These are phyloP conservation scores for Trichosporon faecale DNA, from an alignment of 1,284 basidiomycete genomes.

Conservation along the genomic window DNA sequence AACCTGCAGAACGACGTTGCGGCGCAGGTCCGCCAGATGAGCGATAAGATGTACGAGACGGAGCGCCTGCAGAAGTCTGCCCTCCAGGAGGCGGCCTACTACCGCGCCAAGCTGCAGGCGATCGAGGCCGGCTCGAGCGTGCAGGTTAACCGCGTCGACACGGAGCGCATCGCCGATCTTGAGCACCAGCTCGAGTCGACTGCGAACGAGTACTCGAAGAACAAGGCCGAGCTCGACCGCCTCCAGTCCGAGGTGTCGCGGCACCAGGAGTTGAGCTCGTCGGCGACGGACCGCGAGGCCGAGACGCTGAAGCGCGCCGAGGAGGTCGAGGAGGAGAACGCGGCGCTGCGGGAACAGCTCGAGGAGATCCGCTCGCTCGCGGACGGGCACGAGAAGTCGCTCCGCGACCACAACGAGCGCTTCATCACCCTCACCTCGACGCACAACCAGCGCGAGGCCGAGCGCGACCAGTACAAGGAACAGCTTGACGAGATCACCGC, in stretches of 20 bases:
- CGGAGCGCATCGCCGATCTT: slow-evolving; percentile 72
- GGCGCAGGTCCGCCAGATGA: slow-evolving; percentile 58
- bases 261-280: slow-evolving; percentile 62
- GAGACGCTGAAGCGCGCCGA: slow-evolving; percentile 80
- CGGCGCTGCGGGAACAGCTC: slow-evolving; percentile 66
- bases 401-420: slow-evolving; percentile 76
- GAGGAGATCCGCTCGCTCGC: slow-evolving; percentile 69
- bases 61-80: slow-evolving; percentile 76
- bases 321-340: slow-evolving; percentile 73
- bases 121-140: slow-evolving; percentile 68
- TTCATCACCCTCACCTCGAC: slow-evolving; percentile 72
- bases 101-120: slow-evolving; percentile 87
- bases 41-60: slow-evolving; percentile 73
- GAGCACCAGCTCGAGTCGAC: slow-evolving; percentile 72
- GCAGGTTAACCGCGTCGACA: slow-evolving; percentile 71
- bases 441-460: slow-evolving; percentile 73
- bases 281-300: slow-evolving; percentile 74
- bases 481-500: slow-evolving; percentile 69
- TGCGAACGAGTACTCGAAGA: slow-evolving; percentile 62
- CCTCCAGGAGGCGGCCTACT: slow-evolving; percentile 91
- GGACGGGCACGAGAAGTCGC: slow-evolving; percentile 61
- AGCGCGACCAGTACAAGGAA: slow-evolving; percentile 63
- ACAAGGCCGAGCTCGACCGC: slow-evolving; percentile 63
- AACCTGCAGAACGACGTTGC: slow-evolving; percentile 44
- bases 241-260: slow-evolving; percentile 65